Evolutionary conservation across 2,329 filamentous ascomycete species (phyloP), one percentile per base, ranked within the genome.

Genomic region (Endothia cerciana): DNA sequence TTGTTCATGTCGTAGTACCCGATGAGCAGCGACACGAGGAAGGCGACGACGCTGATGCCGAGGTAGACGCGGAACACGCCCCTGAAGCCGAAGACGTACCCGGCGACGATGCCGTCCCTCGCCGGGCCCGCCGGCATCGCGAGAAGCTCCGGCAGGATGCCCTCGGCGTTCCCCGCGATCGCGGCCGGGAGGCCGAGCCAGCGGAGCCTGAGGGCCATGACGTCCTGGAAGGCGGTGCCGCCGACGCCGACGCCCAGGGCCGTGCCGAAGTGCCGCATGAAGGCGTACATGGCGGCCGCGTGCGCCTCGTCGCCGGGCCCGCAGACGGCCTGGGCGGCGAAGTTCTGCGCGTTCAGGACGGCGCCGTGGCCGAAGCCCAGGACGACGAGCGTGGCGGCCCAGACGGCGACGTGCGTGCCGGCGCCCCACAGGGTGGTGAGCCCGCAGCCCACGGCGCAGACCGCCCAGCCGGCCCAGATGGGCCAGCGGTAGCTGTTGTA

Each of bases 11-110:
- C 77, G 72, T 81, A 80, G 43, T 77, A 79, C 70, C 84, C 78
- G 33, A 86, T 85, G 67, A 83, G 81, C 0, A 85, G 66, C 70
- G 82, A 87, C 59, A 82, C 75, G 43, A 87, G 58, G 41, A 87
- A 74, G 2, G 82, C 83, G 2, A 85, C 73, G 0, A 74, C 82
- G 1, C 80, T 78, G 43, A 88, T 77, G 0, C 76, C 85, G 38
- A 82, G 79, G 73, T 85, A 81, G 40, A 86, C 80, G 43, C 81
- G 79, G 79, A 82, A 87, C 22, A 88, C 82, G 55, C 82, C 81
- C 65, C 77, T 79, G 70, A 88, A 72, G 53, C 82, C 83, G 69
- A 84, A 81, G 2, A 82, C 82, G 71, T 88, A 88, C 13, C 81
- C 80, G 61, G 57, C 45, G 43, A 51, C n/a, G 40, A 67, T 69